Evolutionary conservation across 2,329 filamentous ascomycete genomes (phyloP).

Genomic region (Ilyonectria robusta): DNA sequence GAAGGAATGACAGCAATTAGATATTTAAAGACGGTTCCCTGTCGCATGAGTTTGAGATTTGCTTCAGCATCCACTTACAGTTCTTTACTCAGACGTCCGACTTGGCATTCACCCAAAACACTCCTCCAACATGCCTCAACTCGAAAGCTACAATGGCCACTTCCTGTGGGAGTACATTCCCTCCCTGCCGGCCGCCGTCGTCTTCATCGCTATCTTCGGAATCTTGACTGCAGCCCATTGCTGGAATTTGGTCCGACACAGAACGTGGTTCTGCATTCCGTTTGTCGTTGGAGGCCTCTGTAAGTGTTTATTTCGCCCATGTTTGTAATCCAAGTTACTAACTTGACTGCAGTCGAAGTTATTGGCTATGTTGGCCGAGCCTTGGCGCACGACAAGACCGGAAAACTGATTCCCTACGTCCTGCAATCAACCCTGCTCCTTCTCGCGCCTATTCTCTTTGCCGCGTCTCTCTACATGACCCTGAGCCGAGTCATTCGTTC

Average conservation of each 20-base stretch:
- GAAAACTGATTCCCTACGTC: slow-evolving; percentile 56
- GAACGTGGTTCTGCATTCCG: slow-evolving; percentile 65
- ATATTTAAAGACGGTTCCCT: too few species aligned
- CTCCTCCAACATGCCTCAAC: slow-evolving; percentile 32
- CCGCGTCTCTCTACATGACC: slow-evolving; percentile 62
- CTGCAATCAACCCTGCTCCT: slow-evolving; percentile 56
- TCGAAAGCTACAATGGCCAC: slow-evolving; percentile 42
- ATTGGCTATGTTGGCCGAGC: slow-evolving; percentile 56
- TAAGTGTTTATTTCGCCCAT: slow-evolving; percentile 50
- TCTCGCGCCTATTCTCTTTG: slow-evolving; percentile 60
- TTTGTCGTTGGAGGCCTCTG: slow-evolving; percentile 61
- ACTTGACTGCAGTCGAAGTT: slow-evolving; percentile 48
- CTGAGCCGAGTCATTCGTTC: slow-evolving; percentile 55
- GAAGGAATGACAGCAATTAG: too few species aligned
- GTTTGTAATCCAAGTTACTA: neutral
- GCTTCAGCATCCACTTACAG: too few species aligned
- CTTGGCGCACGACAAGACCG: slow-evolving; percentile 52
- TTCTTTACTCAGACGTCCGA: too few species aligned
- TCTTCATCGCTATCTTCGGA: slow-evolving; percentile 62
- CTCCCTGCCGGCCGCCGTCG: slow-evolving; percentile 60
- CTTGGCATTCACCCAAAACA: neutral
- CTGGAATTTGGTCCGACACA: slow-evolving; percentile 57
- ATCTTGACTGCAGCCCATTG: slow-evolving; percentile 58
- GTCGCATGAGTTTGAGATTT: too few species aligned
- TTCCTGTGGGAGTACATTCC: slow-evolving; percentile 53